phyloP scores from a whole-genome alignment of 768 basidiomycete species.

The Russula vinacea region DNA sequence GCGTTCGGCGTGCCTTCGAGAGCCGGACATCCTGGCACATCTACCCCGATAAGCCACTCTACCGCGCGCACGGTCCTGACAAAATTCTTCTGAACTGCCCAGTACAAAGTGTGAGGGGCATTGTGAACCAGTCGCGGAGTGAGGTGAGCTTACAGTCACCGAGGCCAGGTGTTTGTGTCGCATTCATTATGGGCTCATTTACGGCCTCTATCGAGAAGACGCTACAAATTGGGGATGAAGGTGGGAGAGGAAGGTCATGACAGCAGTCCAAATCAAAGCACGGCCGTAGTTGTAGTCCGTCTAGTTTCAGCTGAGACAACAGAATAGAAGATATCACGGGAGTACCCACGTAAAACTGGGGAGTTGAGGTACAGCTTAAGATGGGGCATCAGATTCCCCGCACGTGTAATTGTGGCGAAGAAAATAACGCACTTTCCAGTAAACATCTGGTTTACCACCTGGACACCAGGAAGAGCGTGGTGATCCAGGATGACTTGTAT shows the following conservation, averaged over 20 bases:
- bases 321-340: background rate
- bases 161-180: conserved; percentile 60
- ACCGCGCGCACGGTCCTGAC: conserved; percentile 13
- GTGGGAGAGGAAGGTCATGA: conserved; percentile 73
- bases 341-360: conserved; percentile 66
- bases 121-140: background rate
- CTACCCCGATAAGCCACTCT: conserved; percentile 24
- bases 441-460: conserved; percentile 58
- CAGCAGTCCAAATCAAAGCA: conserved; percentile 76
- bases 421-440: conserved; percentile 53
- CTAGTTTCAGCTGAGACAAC: conserved; percentile 38
- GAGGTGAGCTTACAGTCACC: conserved; percentile 54
- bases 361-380: conserved; percentile 59
- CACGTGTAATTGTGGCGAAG: background rate
- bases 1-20: background rate
- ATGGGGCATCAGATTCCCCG: background rate
- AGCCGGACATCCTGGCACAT: background rate
- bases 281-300: conserved; percentile 71
- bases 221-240: conserved; percentile 60
- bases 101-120: background rate
- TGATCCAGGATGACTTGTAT: conserved; percentile 68
- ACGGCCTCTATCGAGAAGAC: conserved; percentile 73
- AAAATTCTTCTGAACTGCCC: conserved; percentile 12
- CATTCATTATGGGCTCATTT: conserved; percentile 78
- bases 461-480: conserved; percentile 70